Evolutionary conservation across 1,284 basidiomycete genomes (phyloP).

Genomic region (Sparassis latifolia): DNA sequence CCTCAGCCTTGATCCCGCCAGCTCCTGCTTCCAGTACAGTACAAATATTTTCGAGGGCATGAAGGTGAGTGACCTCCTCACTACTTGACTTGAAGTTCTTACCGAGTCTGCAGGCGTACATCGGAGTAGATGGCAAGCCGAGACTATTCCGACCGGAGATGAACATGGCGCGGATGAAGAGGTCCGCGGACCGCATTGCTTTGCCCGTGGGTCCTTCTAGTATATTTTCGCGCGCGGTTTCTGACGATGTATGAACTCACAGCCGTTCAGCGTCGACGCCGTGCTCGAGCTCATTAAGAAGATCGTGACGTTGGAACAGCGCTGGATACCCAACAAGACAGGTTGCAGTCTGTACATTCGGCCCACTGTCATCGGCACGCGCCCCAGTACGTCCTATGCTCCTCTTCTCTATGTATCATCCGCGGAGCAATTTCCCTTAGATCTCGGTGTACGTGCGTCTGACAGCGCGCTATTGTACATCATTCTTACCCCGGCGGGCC

Average conservation of each 20-base stretch:
- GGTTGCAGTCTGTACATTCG: slow-evolving; percentile 80
- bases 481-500: slow-evolving; percentile 60
- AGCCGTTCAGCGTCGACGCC: slow-evolving; percentile 49
- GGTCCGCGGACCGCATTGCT: slow-evolving; percentile 55
- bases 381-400: slow-evolving; percentile 47
- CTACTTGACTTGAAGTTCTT: too few relatives aligned
- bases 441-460: slow-evolving; percentile 63
- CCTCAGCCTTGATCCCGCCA: slow-evolving; percentile 65
- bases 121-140: slow-evolving; percentile 54
- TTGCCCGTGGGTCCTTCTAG: slow-evolving; percentile 42
- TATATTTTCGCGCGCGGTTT: neutral
- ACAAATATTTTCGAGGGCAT: slow-evolving; percentile 83
- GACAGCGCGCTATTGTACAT: slow-evolving; percentile 69
- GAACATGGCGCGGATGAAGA: slow-evolving; percentile 75
- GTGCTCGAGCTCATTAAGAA: slow-evolving; percentile 66
- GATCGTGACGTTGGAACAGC: slow-evolving; percentile 59
- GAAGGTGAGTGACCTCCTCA: slow-evolving; percentile 49
- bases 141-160: slow-evolving; percentile 75
- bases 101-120: slow-evolving; percentile 47
- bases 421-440: neutral
- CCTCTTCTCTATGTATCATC: neutral
- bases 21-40: slow-evolving; percentile 74
- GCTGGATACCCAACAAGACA: slow-evolving; percentile 67
- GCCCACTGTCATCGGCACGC: slow-evolving; percentile 84
- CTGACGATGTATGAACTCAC: neutral